These are phyloP conservation scores for Panicum miliaceum DNA, from an alignment of 176 grass and related monocot species.

Conservation along the genomic window DNA sequence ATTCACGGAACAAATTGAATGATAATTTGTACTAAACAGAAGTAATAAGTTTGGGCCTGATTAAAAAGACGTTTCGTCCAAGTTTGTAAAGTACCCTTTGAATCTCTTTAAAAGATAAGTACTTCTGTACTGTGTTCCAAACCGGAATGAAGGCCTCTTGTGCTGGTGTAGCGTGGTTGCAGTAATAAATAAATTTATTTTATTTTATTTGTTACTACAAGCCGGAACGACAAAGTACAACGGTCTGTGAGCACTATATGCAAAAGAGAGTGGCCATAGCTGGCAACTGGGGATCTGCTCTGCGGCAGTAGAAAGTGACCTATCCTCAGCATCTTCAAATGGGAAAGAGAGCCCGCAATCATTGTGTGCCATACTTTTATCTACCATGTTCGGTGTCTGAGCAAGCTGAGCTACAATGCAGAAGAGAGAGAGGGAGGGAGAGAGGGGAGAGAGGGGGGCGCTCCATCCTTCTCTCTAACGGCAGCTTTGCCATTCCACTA, in stretches of 20 bases:
- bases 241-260: constrained; percentile 62
- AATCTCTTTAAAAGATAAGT: background rate
- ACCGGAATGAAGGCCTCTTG: background rate
- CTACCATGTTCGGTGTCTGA: constrained; percentile 53
- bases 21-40: background rate
- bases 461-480: constrained; percentile 1
- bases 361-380: constrained; percentile 59
- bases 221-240: constrained; percentile 47
- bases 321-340: constrained; percentile 73
- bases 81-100: background rate
- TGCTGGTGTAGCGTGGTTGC: background rate
- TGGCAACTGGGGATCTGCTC: constrained; percentile 60
- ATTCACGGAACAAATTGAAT: background rate
- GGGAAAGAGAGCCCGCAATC: constrained; percentile 66
- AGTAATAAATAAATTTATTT: background rate
- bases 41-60: background rate
- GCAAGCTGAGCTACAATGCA: constrained; percentile 37
- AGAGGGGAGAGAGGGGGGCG: too few species aligned
- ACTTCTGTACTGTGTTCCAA: background rate
- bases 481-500: constrained; percentile 34
- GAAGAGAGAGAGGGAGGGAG: background rate
- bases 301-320: constrained; percentile 65
- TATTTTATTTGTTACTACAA: background rate
- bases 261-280: constrained; percentile 54
- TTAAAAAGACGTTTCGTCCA: background rate